Evolutionary conservation across 2,329 filamentous ascomycete genomes (phyloP).

Genomic region (Fusarium sp.): DNA sequence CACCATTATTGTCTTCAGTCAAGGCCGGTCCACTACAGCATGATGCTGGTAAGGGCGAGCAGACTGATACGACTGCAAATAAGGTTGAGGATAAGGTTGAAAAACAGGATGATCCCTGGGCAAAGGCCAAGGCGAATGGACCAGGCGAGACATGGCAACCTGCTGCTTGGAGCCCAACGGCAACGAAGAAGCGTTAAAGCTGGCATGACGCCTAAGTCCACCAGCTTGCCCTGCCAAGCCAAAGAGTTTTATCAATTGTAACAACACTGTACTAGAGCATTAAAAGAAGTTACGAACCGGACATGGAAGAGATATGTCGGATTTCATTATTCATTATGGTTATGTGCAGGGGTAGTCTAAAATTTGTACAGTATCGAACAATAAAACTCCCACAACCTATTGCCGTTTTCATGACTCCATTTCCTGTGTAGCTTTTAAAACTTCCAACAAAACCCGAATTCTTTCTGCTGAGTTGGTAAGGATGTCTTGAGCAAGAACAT

Average conservation of each 20-base stretch:
- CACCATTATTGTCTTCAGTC: constrained; percentile 32
- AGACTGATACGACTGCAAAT: constrained; percentile 11
- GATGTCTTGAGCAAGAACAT: constrained; percentile 59
- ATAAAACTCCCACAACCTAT: constrained; percentile 2
- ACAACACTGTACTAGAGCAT: constrained; percentile 31
- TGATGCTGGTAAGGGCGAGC: constrained; percentile 16
- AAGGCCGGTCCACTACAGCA: constrained; percentile 15
- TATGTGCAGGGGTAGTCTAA: constrained; percentile 44
- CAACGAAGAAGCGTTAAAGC: constrained; percentile 52
- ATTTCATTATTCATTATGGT: constrained; percentile 45
- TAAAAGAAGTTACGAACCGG: constrained; percentile 1
- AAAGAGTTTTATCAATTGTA: constrained; percentile 14
- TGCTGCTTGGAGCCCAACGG: constrained; percentile 68
- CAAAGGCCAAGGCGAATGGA: constrained; percentile 59
- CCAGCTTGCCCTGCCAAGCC: not conserved
- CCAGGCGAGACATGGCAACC: constrained; percentile 78
- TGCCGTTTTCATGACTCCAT: constrained; percentile 31
- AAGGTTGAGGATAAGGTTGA: constrained; percentile 22
- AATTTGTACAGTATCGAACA: constrained; percentile 39
- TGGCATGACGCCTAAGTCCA: not conserved
- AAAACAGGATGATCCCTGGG: constrained; percentile 68
- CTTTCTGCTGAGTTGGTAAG: constrained; percentile 61
- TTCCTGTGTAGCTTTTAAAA: constrained; percentile 48
- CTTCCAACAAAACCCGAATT: constrained; percentile 57
- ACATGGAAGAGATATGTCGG: not conserved